Conservation (phyloP, 2,329 filamentous ascomycete genomes). For the Colletotrichum agaves region DNA sequence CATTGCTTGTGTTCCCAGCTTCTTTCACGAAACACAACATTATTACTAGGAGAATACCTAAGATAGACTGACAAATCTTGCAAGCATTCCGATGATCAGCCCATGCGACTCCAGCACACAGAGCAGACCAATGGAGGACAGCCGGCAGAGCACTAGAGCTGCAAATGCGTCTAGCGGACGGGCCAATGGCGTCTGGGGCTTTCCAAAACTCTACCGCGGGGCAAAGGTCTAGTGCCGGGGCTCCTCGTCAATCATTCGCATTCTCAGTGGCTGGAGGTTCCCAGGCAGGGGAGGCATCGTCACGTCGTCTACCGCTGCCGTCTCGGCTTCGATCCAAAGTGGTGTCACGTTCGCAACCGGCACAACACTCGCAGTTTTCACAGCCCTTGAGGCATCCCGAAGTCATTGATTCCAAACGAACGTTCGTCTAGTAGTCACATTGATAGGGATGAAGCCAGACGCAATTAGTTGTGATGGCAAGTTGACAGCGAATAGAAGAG, state of each 20-base stretch:
- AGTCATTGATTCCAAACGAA: not conserved
- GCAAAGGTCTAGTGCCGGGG: not conserved
- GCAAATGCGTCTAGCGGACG: constrained; percentile 5
- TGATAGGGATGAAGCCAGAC: not conserved
- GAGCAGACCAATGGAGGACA: no score
- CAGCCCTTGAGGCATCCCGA: not conserved
- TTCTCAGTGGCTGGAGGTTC: not conserved
- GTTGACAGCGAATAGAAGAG: not conserved
- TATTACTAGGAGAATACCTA: no score
- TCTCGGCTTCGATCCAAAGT: constrained; percentile 30
- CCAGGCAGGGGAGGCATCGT: no score
- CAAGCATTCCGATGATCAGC: no score
- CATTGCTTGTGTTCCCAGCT: no score
- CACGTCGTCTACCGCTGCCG: not conserved
- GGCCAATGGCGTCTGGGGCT: constrained; percentile 5
- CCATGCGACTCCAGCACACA: no score
- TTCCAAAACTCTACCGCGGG: constrained; percentile 4
- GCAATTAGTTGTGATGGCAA: not conserved
- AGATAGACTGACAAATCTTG: no score
- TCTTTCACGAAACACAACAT: no score
- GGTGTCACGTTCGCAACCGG: constrained; percentile 10
- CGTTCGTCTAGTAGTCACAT: constrained; percentile 17
- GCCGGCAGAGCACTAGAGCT: no score
- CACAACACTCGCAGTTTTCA: not conserved
- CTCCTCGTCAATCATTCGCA: not conserved